Conservation (phyloP, 352 stramenopile genomes). For the Globisporangium heterothallicum region DNA sequence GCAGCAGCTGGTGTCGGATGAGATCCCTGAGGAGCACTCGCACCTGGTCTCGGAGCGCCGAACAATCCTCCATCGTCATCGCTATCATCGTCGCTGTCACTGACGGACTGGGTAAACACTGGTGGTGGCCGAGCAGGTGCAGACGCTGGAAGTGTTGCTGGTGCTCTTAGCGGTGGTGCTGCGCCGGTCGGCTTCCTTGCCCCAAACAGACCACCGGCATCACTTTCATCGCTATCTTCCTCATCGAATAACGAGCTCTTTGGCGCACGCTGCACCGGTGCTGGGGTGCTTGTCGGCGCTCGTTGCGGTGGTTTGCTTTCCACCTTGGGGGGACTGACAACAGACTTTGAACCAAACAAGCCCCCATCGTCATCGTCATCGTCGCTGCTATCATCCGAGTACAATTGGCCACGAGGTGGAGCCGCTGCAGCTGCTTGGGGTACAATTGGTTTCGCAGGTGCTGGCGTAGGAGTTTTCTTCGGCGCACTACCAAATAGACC, state of each 20-base stretch:
- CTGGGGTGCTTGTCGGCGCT: not conserved
- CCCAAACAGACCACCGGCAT: slow-evolving; percentile 32
- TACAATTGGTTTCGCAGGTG: slow-evolving; percentile 12
- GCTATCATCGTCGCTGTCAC: slow-evolving; percentile 31
- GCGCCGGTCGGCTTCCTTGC: slow-evolving; percentile 10
- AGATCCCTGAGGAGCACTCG: slow-evolving; percentile 12
- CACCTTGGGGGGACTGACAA: not conserved
- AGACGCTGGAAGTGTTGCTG: slow-evolving; percentile 3
- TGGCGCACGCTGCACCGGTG: slow-evolving; percentile 16
- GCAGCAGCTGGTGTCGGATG: slow-evolving; percentile 8
- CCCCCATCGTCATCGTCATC: slow-evolving; percentile 19
- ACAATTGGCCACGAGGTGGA: slow-evolving; percentile 18
- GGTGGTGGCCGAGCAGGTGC: slow-evolving; percentile 16
- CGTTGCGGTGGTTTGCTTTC: not conserved
- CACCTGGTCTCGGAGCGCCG: slow-evolving; percentile 19
- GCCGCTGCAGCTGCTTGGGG: slow-evolving; percentile 19
- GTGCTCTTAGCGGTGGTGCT: not conserved
- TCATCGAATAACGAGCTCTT: slow-evolving; percentile 55
- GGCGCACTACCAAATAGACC: slow-evolving; percentile 43
- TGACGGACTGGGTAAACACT: slow-evolving; percentile 17
- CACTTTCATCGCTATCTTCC: slow-evolving; percentile 21
- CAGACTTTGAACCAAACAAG: slow-evolving; percentile 17
- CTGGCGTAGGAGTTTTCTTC: slow-evolving; percentile 14
- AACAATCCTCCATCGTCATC: slow-evolving; percentile 39
- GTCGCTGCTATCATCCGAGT: slow-evolving; percentile 19